Percentiles rank a stretch among this genome's conserved stretches.
These are phyloP conservation scores for Musa beccarii DNA, from an alignment of 176 grass and related monocot species.

Conservation along the genomic window DNA sequence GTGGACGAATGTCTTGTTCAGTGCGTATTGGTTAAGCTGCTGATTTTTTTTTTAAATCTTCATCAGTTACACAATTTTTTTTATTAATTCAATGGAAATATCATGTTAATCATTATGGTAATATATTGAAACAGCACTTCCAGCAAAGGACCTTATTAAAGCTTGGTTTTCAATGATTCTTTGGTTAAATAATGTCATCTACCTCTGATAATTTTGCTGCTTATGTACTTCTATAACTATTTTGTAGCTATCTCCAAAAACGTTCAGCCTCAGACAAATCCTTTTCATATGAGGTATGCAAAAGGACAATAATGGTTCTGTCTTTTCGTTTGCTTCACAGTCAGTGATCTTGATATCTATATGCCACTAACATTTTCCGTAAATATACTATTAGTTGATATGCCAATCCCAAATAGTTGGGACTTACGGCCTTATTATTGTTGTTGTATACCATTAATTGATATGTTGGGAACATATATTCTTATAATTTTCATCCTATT, in stretches of 20 bases:
- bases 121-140: neutral
- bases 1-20: conserved; percentile 11
- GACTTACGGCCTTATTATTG: no score
- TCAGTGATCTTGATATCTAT: no score
- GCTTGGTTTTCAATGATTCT: neutral
- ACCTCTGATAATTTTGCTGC: conserved; percentile 6
- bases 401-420: no score
- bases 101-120: neutral
- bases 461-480: no score
- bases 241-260: conserved; percentile 65
- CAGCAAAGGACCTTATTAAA: neutral
- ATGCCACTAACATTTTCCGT: neutral
- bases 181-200: neutral
- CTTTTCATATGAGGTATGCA: conserved; percentile 85
- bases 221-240: conserved; percentile 7
- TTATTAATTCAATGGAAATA: neutral
- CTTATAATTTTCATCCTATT: neutral
- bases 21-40: neutral
- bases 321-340: neutral
- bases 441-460: no score
- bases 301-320: neutral
- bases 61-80: neutral
- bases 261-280: conserved; percentile 49
- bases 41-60: neutral
- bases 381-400: neutral